Evolutionary conservation across 768 basidiomycete species (phyloP), one percentile per base, ranked within the genome.

Genomic region (Rhodotorula babjevae): DNA sequence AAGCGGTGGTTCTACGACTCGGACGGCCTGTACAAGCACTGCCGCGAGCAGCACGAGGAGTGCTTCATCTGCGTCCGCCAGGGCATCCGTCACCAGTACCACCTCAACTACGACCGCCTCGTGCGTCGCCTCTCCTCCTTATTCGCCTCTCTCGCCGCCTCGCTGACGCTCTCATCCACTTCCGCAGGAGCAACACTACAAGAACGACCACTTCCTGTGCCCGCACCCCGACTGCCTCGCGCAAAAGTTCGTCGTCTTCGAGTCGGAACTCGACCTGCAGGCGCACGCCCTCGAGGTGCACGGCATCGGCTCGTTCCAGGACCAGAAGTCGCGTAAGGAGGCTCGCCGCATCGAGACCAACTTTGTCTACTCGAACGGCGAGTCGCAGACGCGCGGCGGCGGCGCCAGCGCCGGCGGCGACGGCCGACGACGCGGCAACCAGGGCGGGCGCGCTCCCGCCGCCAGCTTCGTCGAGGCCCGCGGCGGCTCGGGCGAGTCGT

Each of bases 41-140:
- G 97, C 89, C 87, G 94, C 63, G 89, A 93, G 79, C 84, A 84
- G 61, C 95, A 99, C 82, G 95, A 99, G 81, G 94, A 98, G 78
- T 98, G 95, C 80, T 96, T 96, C 76, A 81, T 99, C 23, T 99
- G 96, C 81, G 58, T 73, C 1, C 55, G 69, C 47, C 92, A 92
- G 79, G 85, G 89, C 42, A 86, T 96, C 92, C 67, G 97, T 83
- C 67, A 93, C 87, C 78, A 93, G 90, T 96, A 99, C 97, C 85
- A 84, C 83, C 85, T 96, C 94, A 8, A 94, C 89, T 95, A 99
- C 95, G 79, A 99, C 84, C 56, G 92, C 90, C 82, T 99, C 94
- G 80, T 99, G 93, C 68, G 97, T 92, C 52, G 90, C 88, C 80
- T 60, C 92, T 93, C 81, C 95, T 96, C 70, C 56, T 42, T 64